Conservation (phyloP, 768 basidiomycete species). For the Tulasnella sp. region DNA sequence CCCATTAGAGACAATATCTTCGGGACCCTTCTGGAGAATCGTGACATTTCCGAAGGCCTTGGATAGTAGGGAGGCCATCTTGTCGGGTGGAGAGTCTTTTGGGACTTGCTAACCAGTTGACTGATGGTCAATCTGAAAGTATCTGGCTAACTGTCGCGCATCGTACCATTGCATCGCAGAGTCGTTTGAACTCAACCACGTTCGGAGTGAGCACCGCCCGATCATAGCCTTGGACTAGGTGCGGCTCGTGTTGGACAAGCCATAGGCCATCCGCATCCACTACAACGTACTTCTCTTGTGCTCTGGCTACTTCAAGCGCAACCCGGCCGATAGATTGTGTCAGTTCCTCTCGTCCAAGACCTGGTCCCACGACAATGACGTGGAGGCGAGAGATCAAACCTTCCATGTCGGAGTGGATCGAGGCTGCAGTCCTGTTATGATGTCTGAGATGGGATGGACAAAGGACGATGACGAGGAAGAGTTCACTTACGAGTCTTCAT, state of each 20-base stretch:
- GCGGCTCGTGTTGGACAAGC: slow-evolving; percentile 64
- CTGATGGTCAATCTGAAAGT: not conserved
- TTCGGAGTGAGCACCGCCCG: slow-evolving; percentile 90
- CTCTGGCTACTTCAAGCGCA: slow-evolving; percentile 61
- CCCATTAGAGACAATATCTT: slow-evolving; percentile 68
- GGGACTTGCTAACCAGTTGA: slow-evolving; percentile 34
- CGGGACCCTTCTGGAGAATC: slow-evolving; percentile 75
- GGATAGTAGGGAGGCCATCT: slow-evolving; percentile 64
- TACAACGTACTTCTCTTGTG: slow-evolving; percentile 76
- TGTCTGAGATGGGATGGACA: not conserved
- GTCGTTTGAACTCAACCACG: slow-evolving; percentile 78
- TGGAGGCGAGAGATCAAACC: slow-evolving; percentile 77
- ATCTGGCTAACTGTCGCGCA: no score
- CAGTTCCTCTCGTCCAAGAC: slow-evolving; percentile 79
- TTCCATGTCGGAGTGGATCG: slow-evolving; percentile 42
- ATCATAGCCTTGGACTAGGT: slow-evolving; percentile 70
- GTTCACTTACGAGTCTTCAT: slow-evolving; percentile 46
- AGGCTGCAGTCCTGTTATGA: slow-evolving; percentile 27
- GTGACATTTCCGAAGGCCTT: slow-evolving; percentile 73
- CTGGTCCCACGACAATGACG: slow-evolving; percentile 87
- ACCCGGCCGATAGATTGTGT: slow-evolving; percentile 77
- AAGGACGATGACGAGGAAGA: not conserved
- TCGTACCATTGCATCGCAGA: slow-evolving; percentile 61
- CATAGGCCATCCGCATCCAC: slow-evolving; percentile 90
- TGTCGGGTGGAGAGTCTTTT: slow-evolving; percentile 34